Evolutionary conservation across 371 early-diverging fungal genomes (phyloP).

Genomic region (Haplosporangium sp.): DNA sequence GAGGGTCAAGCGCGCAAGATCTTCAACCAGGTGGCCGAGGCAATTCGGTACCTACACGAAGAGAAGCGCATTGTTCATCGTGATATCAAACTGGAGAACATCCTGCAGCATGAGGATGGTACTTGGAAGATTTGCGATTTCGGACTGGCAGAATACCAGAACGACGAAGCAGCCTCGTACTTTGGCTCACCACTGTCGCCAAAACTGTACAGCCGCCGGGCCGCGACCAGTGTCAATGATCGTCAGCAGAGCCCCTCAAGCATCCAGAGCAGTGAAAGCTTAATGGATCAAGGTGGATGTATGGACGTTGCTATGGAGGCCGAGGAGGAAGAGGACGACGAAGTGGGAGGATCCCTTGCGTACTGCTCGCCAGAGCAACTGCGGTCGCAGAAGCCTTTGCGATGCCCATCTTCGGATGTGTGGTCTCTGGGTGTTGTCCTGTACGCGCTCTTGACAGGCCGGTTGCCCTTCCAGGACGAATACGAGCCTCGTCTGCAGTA

Average conservation of each 20-base stretch:
- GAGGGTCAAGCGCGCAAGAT: conserved; percentile 58
- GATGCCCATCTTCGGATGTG: conserved; percentile 75
- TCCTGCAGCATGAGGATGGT: conserved; percentile 66
- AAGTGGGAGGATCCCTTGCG: conserved; percentile 76
- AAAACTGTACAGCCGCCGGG: conserved; percentile 27
- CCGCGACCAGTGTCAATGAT: not conserved
- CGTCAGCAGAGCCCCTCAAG: conserved; percentile 4
- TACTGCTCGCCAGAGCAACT: conserved; percentile 85
- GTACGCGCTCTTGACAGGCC: conserved; percentile 77
- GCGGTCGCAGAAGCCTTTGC: conserved; percentile 48
- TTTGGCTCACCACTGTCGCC: conserved; percentile 54
- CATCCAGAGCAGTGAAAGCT: not conserved
- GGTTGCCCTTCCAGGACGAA: conserved; percentile 81
- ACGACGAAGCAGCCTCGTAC: conserved; percentile 34
- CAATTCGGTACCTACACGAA: conserved; percentile 83
- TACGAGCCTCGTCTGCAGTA: conserved; percentile 78
- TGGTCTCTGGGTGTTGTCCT: conserved; percentile 89
- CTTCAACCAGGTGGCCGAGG: conserved; percentile 78
- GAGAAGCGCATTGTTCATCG: conserved; percentile 83
- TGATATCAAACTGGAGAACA: conserved; percentile 96
- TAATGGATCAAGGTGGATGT: conserved; percentile 1
- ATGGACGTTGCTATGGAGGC: conserved; percentile 4
- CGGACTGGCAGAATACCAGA: conserved; percentile 76
- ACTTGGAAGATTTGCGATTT: conserved; percentile 90
- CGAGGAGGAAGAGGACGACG: conserved; percentile 20